These are phyloP conservation scores for Alternaria burnsii DNA, from an alignment of 2,329 filamentous ascomycete species.

Conservation along the genomic window DNA sequence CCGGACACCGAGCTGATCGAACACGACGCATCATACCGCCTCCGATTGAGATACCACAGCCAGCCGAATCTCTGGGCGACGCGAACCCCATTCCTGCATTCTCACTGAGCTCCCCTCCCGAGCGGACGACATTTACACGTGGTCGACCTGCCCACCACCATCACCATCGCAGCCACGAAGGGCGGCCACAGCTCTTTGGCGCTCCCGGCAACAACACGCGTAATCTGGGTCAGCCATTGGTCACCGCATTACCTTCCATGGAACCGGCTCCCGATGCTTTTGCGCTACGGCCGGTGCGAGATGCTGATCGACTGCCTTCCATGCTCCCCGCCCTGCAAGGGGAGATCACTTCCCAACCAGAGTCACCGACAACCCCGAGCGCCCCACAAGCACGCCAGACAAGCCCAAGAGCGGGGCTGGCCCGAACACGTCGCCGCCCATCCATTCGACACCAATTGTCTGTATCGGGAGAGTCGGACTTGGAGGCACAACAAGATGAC, in stretches of 20 bases:
- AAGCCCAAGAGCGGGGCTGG: constrained; percentile 57
- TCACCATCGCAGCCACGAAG: constrained; percentile 60
- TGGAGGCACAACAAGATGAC: constrained; percentile 83
- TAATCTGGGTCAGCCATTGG: constrained; percentile 70
- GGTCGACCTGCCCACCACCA: constrained; percentile 63
- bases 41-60: constrained; percentile 77
- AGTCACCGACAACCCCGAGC: constrained; percentile 64
- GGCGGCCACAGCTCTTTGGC: constrained; percentile 41
- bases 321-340: constrained; percentile 76
- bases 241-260: constrained; percentile 71
- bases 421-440: constrained; percentile 72
- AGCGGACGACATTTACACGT: constrained; percentile 71
- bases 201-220: constrained; percentile 46
- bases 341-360: constrained; percentile 84
- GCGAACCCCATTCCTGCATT: constrained; percentile 69
- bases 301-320: constrained; percentile 85
- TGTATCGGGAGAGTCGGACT: constrained; percentile 80
- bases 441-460: constrained; percentile 91
- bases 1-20: constrained; percentile 54
- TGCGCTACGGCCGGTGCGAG: constrained; percentile 77
- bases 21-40: constrained; percentile 80
- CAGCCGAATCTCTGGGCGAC: constrained; percentile 64
- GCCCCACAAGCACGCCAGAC: constrained; percentile 43
- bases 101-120: constrained; percentile 74
- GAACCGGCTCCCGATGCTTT: constrained; percentile 74